phyloP scores from a whole-genome alignment of 345 rosid species.

The Corchorus capsularis region DNA sequence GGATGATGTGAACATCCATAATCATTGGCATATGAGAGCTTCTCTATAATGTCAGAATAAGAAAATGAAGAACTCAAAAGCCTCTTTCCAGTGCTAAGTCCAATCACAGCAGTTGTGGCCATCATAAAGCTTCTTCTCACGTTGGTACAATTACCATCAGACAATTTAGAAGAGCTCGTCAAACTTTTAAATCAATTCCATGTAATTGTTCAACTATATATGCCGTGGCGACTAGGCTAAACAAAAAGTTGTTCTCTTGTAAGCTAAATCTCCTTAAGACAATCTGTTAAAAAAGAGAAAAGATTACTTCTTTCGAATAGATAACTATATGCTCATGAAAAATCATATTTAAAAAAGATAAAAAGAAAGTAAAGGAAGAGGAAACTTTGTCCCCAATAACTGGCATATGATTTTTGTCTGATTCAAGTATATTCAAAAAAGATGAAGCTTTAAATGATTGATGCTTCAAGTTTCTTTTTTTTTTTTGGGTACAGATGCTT shows the following conservation, averaged over 20 bases:
- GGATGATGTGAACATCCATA: slow-evolving; percentile 44
- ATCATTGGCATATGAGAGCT: slow-evolving; percentile 45
- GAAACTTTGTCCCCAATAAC: background rate
- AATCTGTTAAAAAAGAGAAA: background rate
- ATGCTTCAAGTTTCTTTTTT: background rate
- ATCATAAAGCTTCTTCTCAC: slow-evolving; percentile 45
- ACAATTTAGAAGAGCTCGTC: slow-evolving; percentile 25
- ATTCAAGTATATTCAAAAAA: slow-evolving; percentile 4
- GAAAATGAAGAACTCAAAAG: slow-evolving; percentile 68
- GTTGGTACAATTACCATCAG: slow-evolving; percentile 33
- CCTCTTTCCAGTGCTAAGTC: slow-evolving; percentile 78
- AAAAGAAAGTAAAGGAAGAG: background rate
- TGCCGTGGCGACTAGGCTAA: slow-evolving; percentile 16
- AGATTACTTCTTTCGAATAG: background rate
- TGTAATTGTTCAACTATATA: slow-evolving; percentile 23
- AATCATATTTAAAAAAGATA: background rate
- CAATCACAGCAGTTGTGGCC: slow-evolving; percentile 85
- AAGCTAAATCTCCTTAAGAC: slow-evolving; percentile 15
- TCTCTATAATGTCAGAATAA: slow-evolving; percentile 58
- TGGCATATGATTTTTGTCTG: background rate
- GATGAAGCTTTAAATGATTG: background rate
- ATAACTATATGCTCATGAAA: background rate
- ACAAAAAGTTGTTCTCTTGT: background rate
- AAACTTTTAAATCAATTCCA: slow-evolving; percentile 14
- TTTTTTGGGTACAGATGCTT: background rate